Percentiles rank a stretch among this genome's conserved stretches.
These are phyloP conservation scores for Hyparrhenia diplandra DNA, from an alignment of 176 grass and related monocot species.

Conservation along the genomic window DNA sequence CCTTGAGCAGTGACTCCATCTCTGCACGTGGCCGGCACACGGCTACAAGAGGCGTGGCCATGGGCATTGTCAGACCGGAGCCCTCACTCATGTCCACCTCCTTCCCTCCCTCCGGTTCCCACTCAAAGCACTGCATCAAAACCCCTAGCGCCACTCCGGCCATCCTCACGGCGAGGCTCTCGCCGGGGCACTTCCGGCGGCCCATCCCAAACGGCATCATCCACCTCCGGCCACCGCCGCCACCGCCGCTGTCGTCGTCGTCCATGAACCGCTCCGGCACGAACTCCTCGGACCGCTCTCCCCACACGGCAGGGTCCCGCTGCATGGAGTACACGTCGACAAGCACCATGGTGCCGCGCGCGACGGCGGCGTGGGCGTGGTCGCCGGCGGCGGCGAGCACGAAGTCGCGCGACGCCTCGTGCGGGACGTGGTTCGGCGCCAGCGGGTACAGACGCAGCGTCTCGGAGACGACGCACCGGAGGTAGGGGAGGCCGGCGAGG, in stretches of 20 bases:
- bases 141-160: constrained; percentile 27
- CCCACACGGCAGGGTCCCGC: constrained; percentile 20
- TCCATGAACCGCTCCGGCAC: constrained; percentile 34
- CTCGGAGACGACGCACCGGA: constrained; percentile 33
- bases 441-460: constrained; percentile 35
- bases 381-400: not conserved
- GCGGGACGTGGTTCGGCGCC: not conserved
- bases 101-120: constrained; percentile 12
- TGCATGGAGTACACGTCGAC: constrained; percentile 54
- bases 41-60: constrained; percentile 31
- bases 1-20: constrained; percentile 4
- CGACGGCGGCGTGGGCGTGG: not conserved
- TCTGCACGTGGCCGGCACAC: constrained; percentile 19
- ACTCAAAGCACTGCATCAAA: constrained; percentile 56
- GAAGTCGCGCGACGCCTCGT: constrained; percentile 11
- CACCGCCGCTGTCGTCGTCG: too few species aligned
- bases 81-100: constrained; percentile 55
- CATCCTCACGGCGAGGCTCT: constrained; percentile 25
- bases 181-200: constrained; percentile 39
- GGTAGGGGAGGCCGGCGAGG: constrained; percentile 44
- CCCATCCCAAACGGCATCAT: constrained; percentile 65
- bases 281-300: constrained; percentile 22
- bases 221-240: not conserved
- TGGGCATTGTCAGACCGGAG: constrained; percentile 66
- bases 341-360: constrained; percentile 23